phyloP scores from a whole-genome alignment of 1,284 basidiomycete species.

The Tylopilus sp. region DNA sequence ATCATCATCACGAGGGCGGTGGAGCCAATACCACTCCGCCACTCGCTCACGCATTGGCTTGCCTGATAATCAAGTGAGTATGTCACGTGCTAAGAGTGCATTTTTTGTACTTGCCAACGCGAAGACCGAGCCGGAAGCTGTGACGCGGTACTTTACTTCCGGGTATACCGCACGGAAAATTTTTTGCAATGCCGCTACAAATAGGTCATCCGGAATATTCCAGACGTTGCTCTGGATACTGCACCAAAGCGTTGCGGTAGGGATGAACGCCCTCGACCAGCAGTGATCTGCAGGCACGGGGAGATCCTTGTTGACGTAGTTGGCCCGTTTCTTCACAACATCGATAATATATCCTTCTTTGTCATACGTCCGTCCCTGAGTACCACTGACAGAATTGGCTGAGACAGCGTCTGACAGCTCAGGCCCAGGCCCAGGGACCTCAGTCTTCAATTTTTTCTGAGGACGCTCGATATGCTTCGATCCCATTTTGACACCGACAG shows the following conservation, averaged over 20 bases:
- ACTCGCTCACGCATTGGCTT: constrained; percentile 13
- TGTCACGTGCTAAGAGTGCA: no score
- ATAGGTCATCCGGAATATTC: not conserved
- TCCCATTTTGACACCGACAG: constrained; percentile 1
- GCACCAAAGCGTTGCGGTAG: constrained; percentile 7
- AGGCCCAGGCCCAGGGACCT: not conserved
- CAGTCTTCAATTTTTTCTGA: not conserved
- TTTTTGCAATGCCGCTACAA: not conserved
- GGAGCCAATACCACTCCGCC: constrained; percentile 19
- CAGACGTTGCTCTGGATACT: not conserved
- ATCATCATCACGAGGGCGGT: constrained; percentile 10
- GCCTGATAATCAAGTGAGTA: not conserved
- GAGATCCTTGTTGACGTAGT: constrained; percentile 10
- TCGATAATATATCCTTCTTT: constrained; percentile 6
- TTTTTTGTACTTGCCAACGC: not conserved
- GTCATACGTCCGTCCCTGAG: not conserved
- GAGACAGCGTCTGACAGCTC: not conserved
- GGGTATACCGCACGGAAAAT: constrained; percentile 11
- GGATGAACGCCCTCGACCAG: not conserved
- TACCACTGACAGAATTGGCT: not conserved
- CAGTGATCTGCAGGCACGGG: not conserved
- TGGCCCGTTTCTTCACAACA: not conserved
- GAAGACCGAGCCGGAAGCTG: constrained; percentile 5
- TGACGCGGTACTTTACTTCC: constrained; percentile 9
- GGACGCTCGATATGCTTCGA: no score